Evolutionary conservation across 2,329 filamentous ascomycete species (phyloP).

Genomic region (Sarocladium brachiariae): DNA sequence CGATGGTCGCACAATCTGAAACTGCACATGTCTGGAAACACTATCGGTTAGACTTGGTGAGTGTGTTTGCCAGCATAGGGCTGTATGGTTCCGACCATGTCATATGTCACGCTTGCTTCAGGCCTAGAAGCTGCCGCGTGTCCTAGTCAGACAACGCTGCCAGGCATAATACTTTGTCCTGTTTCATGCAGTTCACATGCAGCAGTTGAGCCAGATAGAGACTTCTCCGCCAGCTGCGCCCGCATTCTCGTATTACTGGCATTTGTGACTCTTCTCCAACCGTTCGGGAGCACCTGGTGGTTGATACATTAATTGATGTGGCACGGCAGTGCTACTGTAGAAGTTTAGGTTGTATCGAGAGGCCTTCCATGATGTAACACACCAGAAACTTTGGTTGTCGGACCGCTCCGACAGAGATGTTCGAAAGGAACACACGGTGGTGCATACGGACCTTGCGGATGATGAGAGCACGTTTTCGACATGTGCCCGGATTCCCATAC

Average conservation of each 20-base stretch:
- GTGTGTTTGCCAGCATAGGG: no score
- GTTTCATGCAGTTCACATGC: no score
- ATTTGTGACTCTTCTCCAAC: not conserved
- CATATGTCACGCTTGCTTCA: no score
- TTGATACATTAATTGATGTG: not conserved
- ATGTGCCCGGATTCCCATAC: no score
- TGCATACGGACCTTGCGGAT: not conserved
- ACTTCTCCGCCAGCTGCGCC: not conserved
- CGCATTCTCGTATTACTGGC: slow-evolving; percentile 1
- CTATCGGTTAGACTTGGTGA: no score
- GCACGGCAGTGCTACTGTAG: not conserved
- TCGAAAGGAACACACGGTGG: not conserved
- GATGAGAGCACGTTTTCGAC: not conserved
- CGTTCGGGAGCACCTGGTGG: not conserved
- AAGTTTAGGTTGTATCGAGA: not conserved
- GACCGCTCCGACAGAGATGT: not conserved
- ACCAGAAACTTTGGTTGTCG: not conserved
- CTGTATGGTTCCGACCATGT: no score
- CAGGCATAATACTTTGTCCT: no score
- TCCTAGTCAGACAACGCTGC: no score
- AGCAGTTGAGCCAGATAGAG: not conserved
- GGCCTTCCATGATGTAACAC: not conserved
- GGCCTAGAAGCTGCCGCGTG: no score
- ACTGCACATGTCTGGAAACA: no score
- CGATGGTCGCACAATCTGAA: no score